phyloP scores from a whole-genome alignment of 2,329 filamentous ascomycete genomes.

The Phialemonium atrogriseum region DNA sequence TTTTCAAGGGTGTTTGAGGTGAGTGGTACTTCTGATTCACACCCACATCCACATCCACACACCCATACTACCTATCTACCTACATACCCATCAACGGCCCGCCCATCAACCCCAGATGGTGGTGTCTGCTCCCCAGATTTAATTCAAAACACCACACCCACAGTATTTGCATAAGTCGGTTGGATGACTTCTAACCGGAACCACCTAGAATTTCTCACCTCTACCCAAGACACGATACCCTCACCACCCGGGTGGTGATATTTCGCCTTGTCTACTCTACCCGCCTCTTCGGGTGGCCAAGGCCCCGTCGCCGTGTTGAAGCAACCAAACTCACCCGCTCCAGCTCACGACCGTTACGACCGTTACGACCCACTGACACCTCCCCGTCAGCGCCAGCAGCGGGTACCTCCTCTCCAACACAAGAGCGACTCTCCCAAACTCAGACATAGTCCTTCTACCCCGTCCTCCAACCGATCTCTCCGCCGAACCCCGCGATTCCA shows the following conservation, averaged over 20 bases:
- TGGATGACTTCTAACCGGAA: constrained; percentile 24
- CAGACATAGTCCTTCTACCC: constrained; percentile 32
- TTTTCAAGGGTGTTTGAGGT: not conserved
- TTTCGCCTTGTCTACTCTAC: constrained; percentile 39
- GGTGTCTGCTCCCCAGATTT: not conserved
- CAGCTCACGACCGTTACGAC: constrained; percentile 46
- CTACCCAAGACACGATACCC: constrained; percentile 1
- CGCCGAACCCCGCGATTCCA: constrained; percentile 45
- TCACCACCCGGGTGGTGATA: constrained; percentile 20
- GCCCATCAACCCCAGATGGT: not conserved
- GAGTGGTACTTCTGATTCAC: constrained; percentile 1
- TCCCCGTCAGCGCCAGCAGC: constrained; percentile 28
- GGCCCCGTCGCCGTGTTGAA: constrained; percentile 36
- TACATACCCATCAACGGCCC: not conserved
- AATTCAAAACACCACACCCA: not conserved
- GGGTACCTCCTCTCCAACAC: constrained; percentile 27
- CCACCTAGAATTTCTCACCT: not conserved
- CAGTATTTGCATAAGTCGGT: not conserved
- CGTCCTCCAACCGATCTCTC: constrained; percentile 38
- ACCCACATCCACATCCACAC: constrained; percentile 46
- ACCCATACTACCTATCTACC: not conserved
- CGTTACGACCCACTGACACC: constrained; percentile 36
- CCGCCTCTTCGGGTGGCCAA: constrained; percentile 23
- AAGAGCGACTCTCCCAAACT: constrained; percentile 20
- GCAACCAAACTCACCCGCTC: constrained; percentile 25